Evolutionary conservation across 2,329 filamentous ascomycete genomes (phyloP).

Genomic region (Penicillium olsonii): DNA sequence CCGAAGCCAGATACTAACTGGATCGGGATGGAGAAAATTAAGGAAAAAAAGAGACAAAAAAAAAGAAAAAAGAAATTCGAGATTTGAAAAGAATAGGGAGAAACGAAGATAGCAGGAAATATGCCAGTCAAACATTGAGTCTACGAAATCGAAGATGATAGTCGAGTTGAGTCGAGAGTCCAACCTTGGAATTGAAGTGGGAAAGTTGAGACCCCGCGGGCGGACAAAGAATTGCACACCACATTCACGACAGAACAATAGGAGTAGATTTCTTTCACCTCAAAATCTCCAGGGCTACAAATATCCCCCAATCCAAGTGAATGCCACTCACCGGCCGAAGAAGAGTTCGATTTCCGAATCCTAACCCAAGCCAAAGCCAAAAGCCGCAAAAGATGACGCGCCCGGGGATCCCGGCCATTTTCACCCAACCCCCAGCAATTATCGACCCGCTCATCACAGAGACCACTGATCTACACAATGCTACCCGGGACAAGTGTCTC

Average conservation of each 20-base stretch:
- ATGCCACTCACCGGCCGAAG: slow-evolving; percentile 42
- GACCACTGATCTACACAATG: slow-evolving; percentile 68
- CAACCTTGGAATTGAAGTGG: too few relatives aligned
- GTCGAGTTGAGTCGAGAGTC: not conserved
- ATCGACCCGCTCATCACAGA: slow-evolving; percentile 66
- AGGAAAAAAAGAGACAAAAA: not conserved
- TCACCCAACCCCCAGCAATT: slow-evolving; percentile 58
- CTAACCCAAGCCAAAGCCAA: slow-evolving; percentile 20
- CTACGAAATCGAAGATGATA: too few relatives aligned
- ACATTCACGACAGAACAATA: slow-evolving; percentile 14
- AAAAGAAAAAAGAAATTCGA: not conserved
- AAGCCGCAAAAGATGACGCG: slow-evolving; percentile 20
- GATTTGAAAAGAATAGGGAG: too few relatives aligned
- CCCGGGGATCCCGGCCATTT: slow-evolving; percentile 40
- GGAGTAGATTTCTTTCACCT: not conserved
- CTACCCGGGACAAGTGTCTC: slow-evolving; percentile 68
- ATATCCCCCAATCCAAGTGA: slow-evolving; percentile 8
- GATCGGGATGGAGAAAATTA: not conserved
- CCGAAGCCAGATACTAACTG: not conserved
- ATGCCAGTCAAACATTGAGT: too few relatives aligned
- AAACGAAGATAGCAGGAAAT: too few relatives aligned
- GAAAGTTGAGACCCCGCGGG: not conserved
- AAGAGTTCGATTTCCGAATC: slow-evolving; percentile 40
- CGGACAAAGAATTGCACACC: slow-evolving; percentile 2
- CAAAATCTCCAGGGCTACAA: not conserved